These are phyloP conservation scores for Penicillium sp. DNA, from an alignment of 2,329 filamentous ascomycete genomes.

Conservation along the genomic window DNA sequence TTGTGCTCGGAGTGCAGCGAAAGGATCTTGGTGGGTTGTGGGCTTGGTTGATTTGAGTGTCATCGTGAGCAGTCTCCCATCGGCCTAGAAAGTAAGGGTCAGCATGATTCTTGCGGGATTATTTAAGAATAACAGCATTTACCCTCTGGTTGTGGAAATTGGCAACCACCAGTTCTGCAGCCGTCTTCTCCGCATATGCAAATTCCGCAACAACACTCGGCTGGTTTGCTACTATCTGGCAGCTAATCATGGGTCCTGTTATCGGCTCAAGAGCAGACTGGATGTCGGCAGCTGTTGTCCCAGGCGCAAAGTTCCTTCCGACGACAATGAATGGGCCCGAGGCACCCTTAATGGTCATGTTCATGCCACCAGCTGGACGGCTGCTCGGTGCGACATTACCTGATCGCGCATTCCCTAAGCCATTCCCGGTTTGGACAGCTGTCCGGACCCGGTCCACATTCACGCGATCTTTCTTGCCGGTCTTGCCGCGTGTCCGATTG, in stretches of 20 bases:
- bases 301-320: slow-evolving; percentile 64
- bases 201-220: slow-evolving; percentile 62
- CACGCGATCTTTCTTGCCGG: slow-evolving; percentile 33
- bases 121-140: slow-evolving; percentile 9
- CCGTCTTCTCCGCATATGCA: slow-evolving; percentile 53
- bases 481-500: slow-evolving; percentile 23
- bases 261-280: slow-evolving; percentile 57
- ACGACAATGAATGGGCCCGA: slow-evolving; percentile 57
- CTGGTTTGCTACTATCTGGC: slow-evolving; percentile 51
- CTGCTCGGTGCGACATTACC: slow-evolving; percentile 19
- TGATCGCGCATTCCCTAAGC: slow-evolving; percentile 33
- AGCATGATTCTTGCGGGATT: slow-evolving; percentile 6
- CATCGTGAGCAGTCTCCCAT: slow-evolving; percentile 59
- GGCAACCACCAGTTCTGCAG: slow-evolving; percentile 59
- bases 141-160: slow-evolving; percentile 64
- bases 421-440: slow-evolving; percentile 29
- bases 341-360: slow-evolving; percentile 57
- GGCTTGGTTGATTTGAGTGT: slow-evolving; percentile 46
- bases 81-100: slow-evolving; percentile 46
- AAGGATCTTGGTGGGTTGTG: slow-evolving; percentile 21
- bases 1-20: slow-evolving; percentile 39
- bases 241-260: slow-evolving; percentile 53
- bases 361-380: not conserved
- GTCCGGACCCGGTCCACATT: slow-evolving; percentile 35
- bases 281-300: slow-evolving; percentile 64